Conservation (phyloP, 345 rosid species). For the Boechera divaricarpa region DNA sequence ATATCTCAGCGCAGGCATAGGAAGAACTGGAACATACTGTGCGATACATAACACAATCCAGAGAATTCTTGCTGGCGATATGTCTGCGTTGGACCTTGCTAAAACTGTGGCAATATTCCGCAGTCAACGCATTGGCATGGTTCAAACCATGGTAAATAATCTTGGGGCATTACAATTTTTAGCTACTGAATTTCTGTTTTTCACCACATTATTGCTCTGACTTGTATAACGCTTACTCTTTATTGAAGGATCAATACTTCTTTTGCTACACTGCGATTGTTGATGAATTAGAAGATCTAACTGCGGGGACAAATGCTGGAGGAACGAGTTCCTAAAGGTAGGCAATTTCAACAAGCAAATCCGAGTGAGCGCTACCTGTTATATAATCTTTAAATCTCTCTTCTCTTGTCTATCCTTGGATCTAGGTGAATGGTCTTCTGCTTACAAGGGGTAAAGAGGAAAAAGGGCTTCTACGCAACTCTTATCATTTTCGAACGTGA, state of each 20-base stretch:
- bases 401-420: not conserved
- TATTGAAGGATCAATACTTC: slow-evolving; percentile 69
- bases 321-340: slow-evolving; percentile 49
- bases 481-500: not conserved
- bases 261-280: slow-evolving; percentile 78
- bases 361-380: not conserved
- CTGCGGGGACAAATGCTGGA: slow-evolving; percentile 42
- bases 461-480: not conserved
- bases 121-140: slow-evolving; percentile 92
- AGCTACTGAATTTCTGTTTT: not conserved
- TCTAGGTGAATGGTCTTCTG: slow-evolving; percentile 24
- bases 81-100: slow-evolving; percentile 80
- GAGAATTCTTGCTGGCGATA: slow-evolving; percentile 86
- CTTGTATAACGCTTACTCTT: slow-evolving; percentile 8
- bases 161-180: not conserved
- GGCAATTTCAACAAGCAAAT: not conserved
- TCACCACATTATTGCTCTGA: slow-evolving; percentile 1
- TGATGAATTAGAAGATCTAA: slow-evolving; percentile 73
- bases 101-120: slow-evolving; percentile 69
- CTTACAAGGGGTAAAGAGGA: not conserved
- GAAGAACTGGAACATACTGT: slow-evolving; percentile 97
- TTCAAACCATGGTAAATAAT: slow-evolving; percentile 78
- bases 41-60: slow-evolving; percentile 90
- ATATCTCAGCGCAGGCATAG: slow-evolving; percentile 90
- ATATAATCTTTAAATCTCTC: not conserved